Percentiles rank a stretch among this genome's conserved stretches.
These are phyloP conservation scores for Aspergillus fijiensis DNA, from an alignment of 2,329 filamentous ascomycete species.

Conservation along the genomic window DNA sequence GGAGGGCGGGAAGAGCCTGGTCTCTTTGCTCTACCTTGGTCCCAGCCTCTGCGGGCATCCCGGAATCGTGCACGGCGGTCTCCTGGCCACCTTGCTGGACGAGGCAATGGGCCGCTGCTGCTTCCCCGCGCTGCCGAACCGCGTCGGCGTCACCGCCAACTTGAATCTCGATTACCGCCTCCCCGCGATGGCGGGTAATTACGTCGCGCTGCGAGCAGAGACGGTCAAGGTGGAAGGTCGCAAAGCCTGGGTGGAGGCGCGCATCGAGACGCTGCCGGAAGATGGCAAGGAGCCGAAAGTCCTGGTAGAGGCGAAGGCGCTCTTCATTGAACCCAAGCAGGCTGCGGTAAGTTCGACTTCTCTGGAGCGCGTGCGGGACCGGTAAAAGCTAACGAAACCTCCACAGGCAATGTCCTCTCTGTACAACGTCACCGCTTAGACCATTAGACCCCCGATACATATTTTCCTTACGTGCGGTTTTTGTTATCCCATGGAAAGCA, in stretches of 20 bases:
- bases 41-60: conserved; percentile 82
- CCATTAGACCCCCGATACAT: background rate
- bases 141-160: conserved; percentile 77
- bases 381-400: background rate
- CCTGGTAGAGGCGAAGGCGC: conserved; percentile 76
- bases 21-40: conserved; percentile 76
- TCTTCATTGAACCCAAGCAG: conserved; percentile 86
- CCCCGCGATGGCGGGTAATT: conserved; percentile 72
- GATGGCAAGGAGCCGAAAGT: conserved; percentile 64
- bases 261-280: conserved; percentile 73
- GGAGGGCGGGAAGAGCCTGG: conserved; percentile 64
- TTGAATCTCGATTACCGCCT: conserved; percentile 78
- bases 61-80: conserved; percentile 84
- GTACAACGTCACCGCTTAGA: background rate
- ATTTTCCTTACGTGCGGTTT: background rate
- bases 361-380: background rate
- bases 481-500: background rate
- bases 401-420: background rate
- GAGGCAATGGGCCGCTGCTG: conserved; percentile 86
- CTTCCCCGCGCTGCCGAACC: conserved; percentile 83
- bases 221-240: conserved; percentile 85
- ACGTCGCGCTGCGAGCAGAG: conserved; percentile 73
- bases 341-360: conserved; percentile 64
- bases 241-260: conserved; percentile 90
- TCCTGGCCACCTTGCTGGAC: conserved; percentile 89